Base-by-base conservation (phyloP, 148 eudicot genomes). In the Rhododendron vialii region DNA sequence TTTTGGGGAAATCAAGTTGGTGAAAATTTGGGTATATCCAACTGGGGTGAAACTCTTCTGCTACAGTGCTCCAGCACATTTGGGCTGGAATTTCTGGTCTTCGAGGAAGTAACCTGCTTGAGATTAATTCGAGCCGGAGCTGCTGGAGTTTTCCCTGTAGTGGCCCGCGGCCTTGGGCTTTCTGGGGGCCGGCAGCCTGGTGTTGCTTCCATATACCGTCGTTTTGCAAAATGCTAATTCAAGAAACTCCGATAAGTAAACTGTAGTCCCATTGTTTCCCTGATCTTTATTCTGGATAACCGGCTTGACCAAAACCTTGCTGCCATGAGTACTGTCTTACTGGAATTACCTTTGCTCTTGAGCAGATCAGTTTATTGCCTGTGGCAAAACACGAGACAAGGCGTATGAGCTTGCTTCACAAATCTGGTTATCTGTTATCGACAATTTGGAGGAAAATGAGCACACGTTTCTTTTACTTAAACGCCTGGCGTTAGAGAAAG, bases 321-420 rank as follows among this genome's bases (percentile, higher is more conserved):
- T 43, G 53, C n/a, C n/a, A 24, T 78, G 82, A n/a, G 82, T 78
- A n/a, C 35, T 14, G 48, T 78, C 53, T 78, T 78, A 78, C 35
- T 47, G 55, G 82, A 53, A 57, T 84, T 35, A 14, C 33, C 26
- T 80, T 80, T 57, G 22, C 43, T 73, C 17, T 35, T 89, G 78
- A 48, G 84, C 94, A 95, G 98, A 95, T 90, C 96, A 95, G 88
- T 95, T 95, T 88, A 90, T 95, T 89, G 92, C 98, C 83, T 95
- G 95, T 82, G 98, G 98, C 38, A 89, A 88, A 55, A 89, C 98
- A 79, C 90, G 88, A 57, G 96, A 95, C 85, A 86, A 76, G 86
- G 93, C 95, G 1, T 84, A 91, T 82, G 95, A 95, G 76, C 94
- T 93, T 35, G 94, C 94, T 89, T 92, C 95, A 28, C 87, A 84